Evolutionary conservation across 1,139 yeast genomes (phyloP), one percentile per base, ranked within the genome.

Genomic region (Kurtzmaniella natalensis): DNA sequence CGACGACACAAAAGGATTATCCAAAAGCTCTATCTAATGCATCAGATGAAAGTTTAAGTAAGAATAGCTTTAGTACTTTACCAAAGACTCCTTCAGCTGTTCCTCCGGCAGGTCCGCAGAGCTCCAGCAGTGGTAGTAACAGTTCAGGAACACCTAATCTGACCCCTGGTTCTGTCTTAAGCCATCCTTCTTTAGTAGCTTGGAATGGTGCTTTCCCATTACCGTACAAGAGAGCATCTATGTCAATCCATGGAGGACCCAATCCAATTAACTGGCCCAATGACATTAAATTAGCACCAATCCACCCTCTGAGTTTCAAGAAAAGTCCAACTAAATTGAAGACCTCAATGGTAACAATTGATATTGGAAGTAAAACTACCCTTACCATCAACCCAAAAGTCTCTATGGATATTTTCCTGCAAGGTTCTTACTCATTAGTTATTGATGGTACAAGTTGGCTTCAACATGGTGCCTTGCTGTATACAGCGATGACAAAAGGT

Each of bases 401-500:
- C 43, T 46, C 58, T 7, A 57, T 69, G 37, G 53, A 53, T 16
- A 48, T 59, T 2, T 65, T 65, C 39, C 41, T 60, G n/a, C 54
- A 59, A 40, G 70, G 74, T 2, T 58, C 63, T 35, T 55, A 47
- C 39, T 57, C 72, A 0, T 45, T 68, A 17, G 51, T 55, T 36
- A 51, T 62, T 5, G 72, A 67, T 34, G 73, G 73, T 2, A 54
- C 59, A 1, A 44, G 45, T 27, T 58, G 70, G 59, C 72, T 66
- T 39, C 61, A 57, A 29, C 71, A 66, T 35, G 75, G 75, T 2
- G 51, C 58, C n/a, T 42, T 68, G 18, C 62, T 72, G 2, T 68
- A 64, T 37, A 55, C 66, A 29, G 74, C 73, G 1, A 47, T 68
- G 28, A 61, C 70, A 4, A 69, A 68, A 38, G 53, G 64, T 38